Evolutionary conservation across 192 early-diverging fungal genomes (phyloP).

Genomic region (Coemansia sp.): DNA sequence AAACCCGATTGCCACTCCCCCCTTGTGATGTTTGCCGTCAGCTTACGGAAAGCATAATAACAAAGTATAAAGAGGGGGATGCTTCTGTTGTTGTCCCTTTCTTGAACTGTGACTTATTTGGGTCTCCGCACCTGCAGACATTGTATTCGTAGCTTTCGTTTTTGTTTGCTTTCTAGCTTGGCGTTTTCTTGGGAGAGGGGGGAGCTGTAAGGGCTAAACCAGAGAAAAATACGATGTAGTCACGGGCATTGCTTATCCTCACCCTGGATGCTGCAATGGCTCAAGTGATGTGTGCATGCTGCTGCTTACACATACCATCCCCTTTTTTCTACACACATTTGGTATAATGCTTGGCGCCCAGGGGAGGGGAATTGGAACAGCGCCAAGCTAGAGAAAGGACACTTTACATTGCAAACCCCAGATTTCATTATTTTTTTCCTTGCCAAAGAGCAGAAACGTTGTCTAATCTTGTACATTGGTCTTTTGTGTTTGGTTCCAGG

Average conservation of each 20-base stretch:
- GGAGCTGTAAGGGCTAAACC: no score
- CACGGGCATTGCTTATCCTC: background rate
- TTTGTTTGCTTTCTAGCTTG: background rate
- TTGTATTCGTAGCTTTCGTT: background rate
- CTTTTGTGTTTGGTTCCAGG: background rate
- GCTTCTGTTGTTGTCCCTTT: background rate
- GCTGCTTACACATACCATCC: background rate
- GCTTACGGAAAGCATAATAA: constrained; percentile 13
- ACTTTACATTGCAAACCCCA: background rate
- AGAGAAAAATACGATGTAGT: background rate
- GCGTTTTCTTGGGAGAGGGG: background rate
- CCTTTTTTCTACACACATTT: background rate
- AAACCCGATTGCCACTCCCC: constrained; percentile 1
- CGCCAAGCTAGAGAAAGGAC: background rate
- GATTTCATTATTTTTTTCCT: background rate
- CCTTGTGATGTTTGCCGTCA: constrained; percentile 15
- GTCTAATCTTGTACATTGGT: background rate
- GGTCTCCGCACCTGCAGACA: background rate
- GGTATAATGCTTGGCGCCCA: background rate
- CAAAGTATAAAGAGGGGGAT: background rate
- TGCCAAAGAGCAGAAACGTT: background rate
- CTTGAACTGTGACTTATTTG: constrained; percentile 4
- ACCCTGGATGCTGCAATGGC: background rate
- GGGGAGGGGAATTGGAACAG: background rate
- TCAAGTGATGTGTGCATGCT: constrained; percentile 13